Percentiles rank a stretch among this genome's conserved stretches.
These are phyloP conservation scores for Rutstroemia sp. DNA, from an alignment of 2,329 filamentous ascomycete genomes.

Conservation along the genomic window DNA sequence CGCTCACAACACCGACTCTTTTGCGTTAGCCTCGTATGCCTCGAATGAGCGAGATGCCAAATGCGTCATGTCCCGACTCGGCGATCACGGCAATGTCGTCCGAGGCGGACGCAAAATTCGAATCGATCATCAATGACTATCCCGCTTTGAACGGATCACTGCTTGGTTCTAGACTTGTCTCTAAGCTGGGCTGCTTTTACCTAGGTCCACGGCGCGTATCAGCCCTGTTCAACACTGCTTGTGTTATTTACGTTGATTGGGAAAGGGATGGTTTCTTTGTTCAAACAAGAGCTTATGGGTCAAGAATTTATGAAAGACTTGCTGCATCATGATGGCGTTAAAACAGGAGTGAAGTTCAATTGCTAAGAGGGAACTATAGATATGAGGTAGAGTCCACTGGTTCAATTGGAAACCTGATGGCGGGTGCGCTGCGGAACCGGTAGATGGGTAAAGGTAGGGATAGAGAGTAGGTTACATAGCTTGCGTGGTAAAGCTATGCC, in stretches of 20 bases:
- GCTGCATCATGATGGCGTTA: not conserved
- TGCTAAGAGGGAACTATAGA: not conserved
- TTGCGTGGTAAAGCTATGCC: conserved; percentile 8
- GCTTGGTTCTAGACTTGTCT: not conserved
- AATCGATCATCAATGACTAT: conserved; percentile 16
- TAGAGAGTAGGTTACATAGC: conserved; percentile 1
- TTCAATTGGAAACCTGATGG: conserved; percentile 8
- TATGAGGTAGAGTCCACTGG: not conserved
- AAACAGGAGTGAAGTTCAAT: not conserved
- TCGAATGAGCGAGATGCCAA: conserved; percentile 66
- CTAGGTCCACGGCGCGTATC: too few species aligned
- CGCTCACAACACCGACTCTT: conserved; percentile 89
- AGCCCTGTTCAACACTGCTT: not conserved
- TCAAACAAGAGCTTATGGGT: not conserved
- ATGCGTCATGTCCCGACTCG: conserved; percentile 77
- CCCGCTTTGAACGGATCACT: not conserved
- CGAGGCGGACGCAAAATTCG: conserved; percentile 28
- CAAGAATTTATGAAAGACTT: not conserved
- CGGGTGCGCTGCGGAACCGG: not conserved
- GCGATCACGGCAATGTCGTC: conserved; percentile 24
- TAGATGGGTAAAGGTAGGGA: not conserved
- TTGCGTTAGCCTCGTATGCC: conserved; percentile 83
- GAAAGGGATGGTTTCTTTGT: not conserved
- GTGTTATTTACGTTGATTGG: not conserved
- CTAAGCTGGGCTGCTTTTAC: not conserved